phyloP scores from a whole-genome alignment of 441 rosid genomes.

The Isatis lusitanica region DNA sequence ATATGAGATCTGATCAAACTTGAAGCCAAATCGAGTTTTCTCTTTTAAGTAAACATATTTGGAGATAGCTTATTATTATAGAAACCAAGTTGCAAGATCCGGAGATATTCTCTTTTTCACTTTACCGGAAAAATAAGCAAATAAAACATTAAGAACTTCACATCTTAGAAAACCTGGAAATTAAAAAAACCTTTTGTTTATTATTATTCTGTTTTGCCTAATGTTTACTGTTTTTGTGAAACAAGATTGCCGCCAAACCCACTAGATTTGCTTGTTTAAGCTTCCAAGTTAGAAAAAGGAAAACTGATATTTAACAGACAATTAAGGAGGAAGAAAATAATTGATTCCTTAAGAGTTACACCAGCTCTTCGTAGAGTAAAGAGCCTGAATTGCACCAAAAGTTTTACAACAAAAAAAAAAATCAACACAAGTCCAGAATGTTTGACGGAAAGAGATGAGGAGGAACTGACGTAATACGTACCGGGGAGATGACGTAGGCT shows the following conservation, averaged over 20 bases:
- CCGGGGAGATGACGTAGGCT: conserved; percentile 36
- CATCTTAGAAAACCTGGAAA: conserved; percentile 2
- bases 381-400: conserved; percentile 9
- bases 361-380: conserved; percentile 1
- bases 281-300: background rate
- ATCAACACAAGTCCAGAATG: background rate
- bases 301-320: background rate
- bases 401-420: background rate
- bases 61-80: conserved; percentile 12
- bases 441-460: background rate
- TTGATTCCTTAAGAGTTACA: background rate
- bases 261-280: background rate
- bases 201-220: conserved; percentile 2
- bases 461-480: conserved; percentile 11
- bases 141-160: background rate
- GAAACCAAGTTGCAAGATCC: conserved; percentile 22
- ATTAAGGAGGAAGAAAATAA: background rate
- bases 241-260: conserved; percentile 17
- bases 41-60: conserved; percentile 15
- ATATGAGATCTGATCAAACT: conserved; percentile 37
- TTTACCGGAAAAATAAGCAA: conserved; percentile 32
- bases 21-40: conserved; percentile 14
- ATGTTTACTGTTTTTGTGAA: background rate
- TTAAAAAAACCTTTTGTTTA: background rate
- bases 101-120: conserved; percentile 10